Evolutionary conservation across 306 rosid species (phyloP).

Genomic region (Betula pendula): DNA sequence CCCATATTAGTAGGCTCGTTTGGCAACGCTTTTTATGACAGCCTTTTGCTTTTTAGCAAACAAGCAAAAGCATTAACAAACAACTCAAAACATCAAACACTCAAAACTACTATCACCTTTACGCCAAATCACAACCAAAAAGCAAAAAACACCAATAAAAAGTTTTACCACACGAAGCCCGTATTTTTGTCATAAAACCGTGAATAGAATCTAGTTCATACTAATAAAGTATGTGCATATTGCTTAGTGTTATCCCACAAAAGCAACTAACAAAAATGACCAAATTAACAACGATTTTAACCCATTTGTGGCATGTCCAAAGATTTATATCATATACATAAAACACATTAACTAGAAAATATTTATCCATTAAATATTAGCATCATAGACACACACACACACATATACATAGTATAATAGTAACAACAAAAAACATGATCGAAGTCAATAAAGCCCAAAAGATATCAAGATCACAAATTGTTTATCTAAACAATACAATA

Average conservation of each 20-base stretch:
- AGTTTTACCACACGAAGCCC: too few relatives aligned
- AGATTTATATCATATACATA: neutral
- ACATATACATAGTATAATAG: neutral
- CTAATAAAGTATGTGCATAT: neutral
- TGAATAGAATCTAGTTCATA: neutral
- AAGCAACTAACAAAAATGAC: neutral
- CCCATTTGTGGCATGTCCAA: neutral
- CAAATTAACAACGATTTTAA: neutral
- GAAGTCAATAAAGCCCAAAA: neutral
- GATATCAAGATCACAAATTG: neutral
- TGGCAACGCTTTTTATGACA: too few relatives aligned
- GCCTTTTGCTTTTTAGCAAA: too few relatives aligned
- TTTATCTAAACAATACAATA: neutral
- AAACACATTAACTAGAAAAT: neutral
- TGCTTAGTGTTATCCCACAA: neutral
- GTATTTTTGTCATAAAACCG: slow-evolving; percentile 5
- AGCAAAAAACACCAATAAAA: too few relatives aligned
- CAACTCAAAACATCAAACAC: too few relatives aligned
- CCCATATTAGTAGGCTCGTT: too few relatives aligned
- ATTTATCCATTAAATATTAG: neutral
- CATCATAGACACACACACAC: neutral
- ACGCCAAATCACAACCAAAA: too few relatives aligned
- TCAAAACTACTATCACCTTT: too few relatives aligned
- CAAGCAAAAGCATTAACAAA: too few relatives aligned
- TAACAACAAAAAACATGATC: neutral